Base-by-base conservation (phyloP, 495 filamentous ascomycete species). In the Cercophora scortea region DNA sequence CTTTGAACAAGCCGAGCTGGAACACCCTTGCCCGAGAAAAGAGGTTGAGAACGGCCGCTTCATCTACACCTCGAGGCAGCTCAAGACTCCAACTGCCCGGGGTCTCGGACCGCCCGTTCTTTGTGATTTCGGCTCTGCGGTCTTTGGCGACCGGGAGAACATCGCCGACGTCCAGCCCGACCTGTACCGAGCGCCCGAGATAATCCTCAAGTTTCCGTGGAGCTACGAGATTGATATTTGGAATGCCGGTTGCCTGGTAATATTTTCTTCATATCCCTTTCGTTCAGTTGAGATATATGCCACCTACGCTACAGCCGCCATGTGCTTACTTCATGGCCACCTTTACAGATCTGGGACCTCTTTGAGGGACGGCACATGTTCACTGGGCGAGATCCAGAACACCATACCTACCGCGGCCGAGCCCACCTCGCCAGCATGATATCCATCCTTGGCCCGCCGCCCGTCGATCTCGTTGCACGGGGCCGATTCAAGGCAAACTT, bases 171-270 rank as follows among this genome's bases (percentile, higher is more conserved):
- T 60, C 3, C 63, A 69, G 55, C 59, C 77, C 0, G 57, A 73
- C 44, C 19, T 71, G 10, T 79, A 78, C 49, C 53, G 73, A 32
- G 63, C 71, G 7, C 75, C 76, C 0, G 77, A 81, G 52, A 69
- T 78, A 1, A 73, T 79, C 45, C 47, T 80, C 10, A 59, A 67
- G 38, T 54, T 63, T 1, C 57, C 66, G 1, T 78, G 74, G 79
- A 61, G 55, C 32, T 73, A 74, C 54, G 49, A 62, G 5, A 63
- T 77, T 39, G 77, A 80, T 52, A 73, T 78, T 42, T 78, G 77
- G 76, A 75, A 72, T 56, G 63, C 72, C 13, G 76, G 74, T 48
- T 68, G 75, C 58, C 61, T 80, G 61, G 77, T 81, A 57, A 43
- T 43, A 71, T 62, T 39, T 41, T n/a, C n/a, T n/a, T n/a, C n/a